Base-by-base conservation (phyloP, 257 asterid species). In the Nicotiana undulata region DNA sequence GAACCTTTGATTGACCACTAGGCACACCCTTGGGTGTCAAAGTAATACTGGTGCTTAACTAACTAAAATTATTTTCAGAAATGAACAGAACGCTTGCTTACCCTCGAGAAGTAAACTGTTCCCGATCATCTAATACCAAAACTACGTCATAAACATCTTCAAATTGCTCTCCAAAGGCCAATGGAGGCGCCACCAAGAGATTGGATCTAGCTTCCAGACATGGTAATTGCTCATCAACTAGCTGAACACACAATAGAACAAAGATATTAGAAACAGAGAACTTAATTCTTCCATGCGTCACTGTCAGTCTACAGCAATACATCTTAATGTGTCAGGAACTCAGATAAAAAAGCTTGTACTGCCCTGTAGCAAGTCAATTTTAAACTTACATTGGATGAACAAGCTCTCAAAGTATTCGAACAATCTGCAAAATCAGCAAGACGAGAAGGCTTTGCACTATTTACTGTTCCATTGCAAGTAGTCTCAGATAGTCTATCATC, bases 91-190 rank as follows among this genome's bases (percentile, higher is more conserved):
- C 26, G 53, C 34, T 12, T 44, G 63, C 94, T 89, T 86, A 93
- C 99, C 97, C 97, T 83, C 85, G 89, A 28, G 84, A 87, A 86
- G 96, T 92, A 82, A 95, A 95, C 49, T 92, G 96, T 86, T 95
- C 99, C 84, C 99, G 90, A 76, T 94, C 88, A 89, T 95, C 99
- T 82, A 95, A 88, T 87, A 95, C 86, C 90, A 95, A 81, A 81
- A 90, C 66, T 76, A 95, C 94, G 87, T 87, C 95, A 88, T 93
- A 95, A 53, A 88, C 91, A 89, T 93, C 99, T 82, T 89, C 92
- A 87, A 95, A 95, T 83, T 87, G 83, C 87, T 95, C 97, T 84
- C 97, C 96, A 77, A 83, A 76, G 67, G 84, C 87, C 88, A 95
- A 88, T 81, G 99, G 98, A 9, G 98, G 99, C 86, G 81, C 80